Percentiles rank a stretch among this genome's conserved stretches.
These are phyloP conservation scores for Solanum tacnaense DNA, from an alignment of 257 asterid species.

Conservation along the genomic window DNA sequence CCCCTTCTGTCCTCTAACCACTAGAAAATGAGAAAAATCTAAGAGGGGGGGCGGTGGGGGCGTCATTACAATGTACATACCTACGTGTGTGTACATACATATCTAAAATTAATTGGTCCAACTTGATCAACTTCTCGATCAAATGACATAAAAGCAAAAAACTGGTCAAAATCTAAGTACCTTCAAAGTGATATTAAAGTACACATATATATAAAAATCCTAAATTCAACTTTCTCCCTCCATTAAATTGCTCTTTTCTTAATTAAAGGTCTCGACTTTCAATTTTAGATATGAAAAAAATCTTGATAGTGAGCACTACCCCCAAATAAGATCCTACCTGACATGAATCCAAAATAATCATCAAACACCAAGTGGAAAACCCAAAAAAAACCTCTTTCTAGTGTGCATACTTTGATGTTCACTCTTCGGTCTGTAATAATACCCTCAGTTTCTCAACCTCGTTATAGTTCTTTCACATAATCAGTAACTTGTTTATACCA, in stretches of 20 bases:
- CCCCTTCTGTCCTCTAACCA: not conserved
- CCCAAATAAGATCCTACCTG: too few species aligned
- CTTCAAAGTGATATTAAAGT: not conserved
- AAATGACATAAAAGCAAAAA: not conserved
- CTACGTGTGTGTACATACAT: not conserved
- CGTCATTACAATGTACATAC: not conserved
- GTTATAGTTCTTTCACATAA: not conserved
- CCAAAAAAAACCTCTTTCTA: not conserved
- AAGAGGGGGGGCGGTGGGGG: too few species aligned
- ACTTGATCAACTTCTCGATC: not conserved
- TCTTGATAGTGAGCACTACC: too few species aligned
- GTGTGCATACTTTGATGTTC: not conserved
- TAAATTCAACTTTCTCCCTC: not conserved
- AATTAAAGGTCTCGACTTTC: not conserved
- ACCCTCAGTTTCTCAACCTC: not conserved
- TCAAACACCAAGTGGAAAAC: not conserved
- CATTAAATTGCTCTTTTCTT: not conserved
- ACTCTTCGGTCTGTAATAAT: not conserved
- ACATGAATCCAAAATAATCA: too few species aligned
- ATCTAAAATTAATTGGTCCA: not conserved
- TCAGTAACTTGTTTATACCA: not conserved
- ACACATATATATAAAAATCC: not conserved
- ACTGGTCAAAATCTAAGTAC: not conserved
- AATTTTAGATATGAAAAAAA: not conserved
- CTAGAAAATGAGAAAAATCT: not conserved